Base-by-base conservation (phyloP, 78 protist genomes). In the Dictyostelium firmibasis region DNA sequence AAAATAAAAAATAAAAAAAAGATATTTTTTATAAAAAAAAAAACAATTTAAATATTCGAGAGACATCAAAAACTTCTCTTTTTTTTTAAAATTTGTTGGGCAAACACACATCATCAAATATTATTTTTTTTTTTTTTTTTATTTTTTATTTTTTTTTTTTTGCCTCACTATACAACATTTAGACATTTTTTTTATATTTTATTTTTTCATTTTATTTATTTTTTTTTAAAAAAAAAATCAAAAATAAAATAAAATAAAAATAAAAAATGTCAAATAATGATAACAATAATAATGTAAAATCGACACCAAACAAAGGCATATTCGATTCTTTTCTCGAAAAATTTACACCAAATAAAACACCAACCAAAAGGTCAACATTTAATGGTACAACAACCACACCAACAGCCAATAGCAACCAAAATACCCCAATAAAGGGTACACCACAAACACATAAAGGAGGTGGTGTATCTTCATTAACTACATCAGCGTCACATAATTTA, bases 331-430 rank as follows among this genome's bases (percentile, higher is more conserved):
- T 77, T 77, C 25, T 77, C 0, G 76, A 82, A 29, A 82, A 82
- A 16, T 47, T 82, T 6, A 82, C 86, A 57, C 86, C 86, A 9
- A 82, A 47, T 33, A 82, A 82, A 57, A 57, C 35, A n/a, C 41
- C 62, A 50, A 81, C 23, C 0, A 81, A 47, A 23, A 38, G 44
- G 33, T 31, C 85, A 47, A 38, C 50, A 47, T 29, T 81, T 29
- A 47, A 35, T 35, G 69, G 41, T n/a, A 25, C 14, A 20, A 38
- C 29, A 38, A 3, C 53, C 4, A 25, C 62, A 78, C 14, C 29
- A 78, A n/a, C 84, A n/a, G 2, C 84, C 6, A 35, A 41, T 27
- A 3, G 81, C 2, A 4, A 50, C 4, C 67, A 57, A 57, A 57
- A 57, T 20, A 20, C 79, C 38, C 83, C 47, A n/a, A 23, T 4